These are phyloP conservation scores for Eucalyptus urophylla DNA, from an alignment of 345 rosid genomes.

Conservation along the genomic window DNA sequence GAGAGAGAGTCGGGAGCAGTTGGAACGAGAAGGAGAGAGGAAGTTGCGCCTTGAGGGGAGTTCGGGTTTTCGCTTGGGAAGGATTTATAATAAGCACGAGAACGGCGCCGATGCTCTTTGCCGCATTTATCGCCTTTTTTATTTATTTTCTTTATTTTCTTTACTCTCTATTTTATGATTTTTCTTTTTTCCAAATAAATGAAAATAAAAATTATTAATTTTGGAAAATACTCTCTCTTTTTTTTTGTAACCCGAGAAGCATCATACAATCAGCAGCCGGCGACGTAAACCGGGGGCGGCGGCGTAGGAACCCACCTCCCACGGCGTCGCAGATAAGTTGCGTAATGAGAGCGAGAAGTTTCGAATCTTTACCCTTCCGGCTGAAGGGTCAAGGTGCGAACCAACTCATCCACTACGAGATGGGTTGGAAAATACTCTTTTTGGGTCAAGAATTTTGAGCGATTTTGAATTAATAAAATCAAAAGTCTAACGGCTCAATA, in stretches of 20 bases:
- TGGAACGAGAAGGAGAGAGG: neutral
- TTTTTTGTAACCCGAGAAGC: no score
- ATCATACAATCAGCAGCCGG: fast-evolving
- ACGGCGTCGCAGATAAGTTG: no score
- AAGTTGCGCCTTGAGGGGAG: neutral
- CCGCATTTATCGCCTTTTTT: neutral
- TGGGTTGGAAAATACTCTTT: no score
- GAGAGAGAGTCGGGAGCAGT: neutral
- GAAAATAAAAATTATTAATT: no score
- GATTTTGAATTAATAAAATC: neutral
- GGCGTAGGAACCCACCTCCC: no score
- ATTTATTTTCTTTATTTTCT: neutral
- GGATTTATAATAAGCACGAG: neutral
- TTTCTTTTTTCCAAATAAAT: neutral
- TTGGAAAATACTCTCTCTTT: neutral
- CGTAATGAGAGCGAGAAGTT: no score
- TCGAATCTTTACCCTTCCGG: no score
- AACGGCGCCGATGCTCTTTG: neutral
- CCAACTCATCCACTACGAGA: fast-evolving
- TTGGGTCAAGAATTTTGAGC: neutral
- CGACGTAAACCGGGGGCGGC: no score
- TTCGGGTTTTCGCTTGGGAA: neutral
- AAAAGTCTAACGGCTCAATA: fast-evolving
- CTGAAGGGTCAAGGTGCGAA: no score
- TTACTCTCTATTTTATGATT: neutral